Conservation (phyloP, 2,329 filamentous ascomycete genomes). For the Botrytis tulipae region DNA sequence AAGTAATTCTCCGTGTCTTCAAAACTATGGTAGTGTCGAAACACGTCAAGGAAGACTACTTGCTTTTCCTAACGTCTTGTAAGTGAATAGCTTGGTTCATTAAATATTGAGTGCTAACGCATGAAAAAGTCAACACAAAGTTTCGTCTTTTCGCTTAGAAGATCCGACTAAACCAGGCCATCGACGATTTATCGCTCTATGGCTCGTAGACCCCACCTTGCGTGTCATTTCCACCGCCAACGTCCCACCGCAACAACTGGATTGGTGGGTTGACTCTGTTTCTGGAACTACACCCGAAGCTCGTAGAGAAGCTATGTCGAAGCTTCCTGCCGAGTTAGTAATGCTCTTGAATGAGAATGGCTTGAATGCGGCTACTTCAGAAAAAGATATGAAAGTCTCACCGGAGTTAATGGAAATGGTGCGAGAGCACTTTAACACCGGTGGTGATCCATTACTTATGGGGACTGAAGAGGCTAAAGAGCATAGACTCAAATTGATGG, state of each 20-base stretch:
- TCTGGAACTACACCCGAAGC: background rate
- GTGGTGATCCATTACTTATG: slow-evolving; percentile 34
- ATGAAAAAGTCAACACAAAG: slow-evolving; percentile 46
- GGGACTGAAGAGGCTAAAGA: slow-evolving; percentile 42
- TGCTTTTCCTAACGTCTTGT: slow-evolving; percentile 44
- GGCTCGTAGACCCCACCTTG: slow-evolving; percentile 55
- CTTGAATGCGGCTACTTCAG: background rate
- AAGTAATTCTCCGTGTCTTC: slow-evolving; percentile 27
- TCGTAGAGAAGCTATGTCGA: background rate
- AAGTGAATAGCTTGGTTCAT: background rate
- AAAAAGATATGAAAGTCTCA: slow-evolving; percentile 27
- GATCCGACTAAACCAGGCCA: slow-evolving; percentile 54
- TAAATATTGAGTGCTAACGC: background rate
- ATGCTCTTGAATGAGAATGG: slow-evolving; percentile 22
- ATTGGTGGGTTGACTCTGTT: slow-evolving; percentile 43
- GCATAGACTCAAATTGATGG: slow-evolving; percentile 43
- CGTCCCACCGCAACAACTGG: slow-evolving; percentile 49
- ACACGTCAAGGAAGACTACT: slow-evolving; percentile 44
- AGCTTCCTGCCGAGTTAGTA: slow-evolving; percentile 18
- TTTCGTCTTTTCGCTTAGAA: slow-evolving; percentile 49
- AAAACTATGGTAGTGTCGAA: slow-evolving; percentile 43
- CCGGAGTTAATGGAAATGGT: slow-evolving; percentile 20
- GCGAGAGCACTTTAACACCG: slow-evolving; percentile 24
- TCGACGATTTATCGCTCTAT: slow-evolving; percentile 56
- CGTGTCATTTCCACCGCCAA: slow-evolving; percentile 52